phyloP scores from a whole-genome alignment of 169 alveolate species.

The Cryptosporidium baileyi region DNA sequence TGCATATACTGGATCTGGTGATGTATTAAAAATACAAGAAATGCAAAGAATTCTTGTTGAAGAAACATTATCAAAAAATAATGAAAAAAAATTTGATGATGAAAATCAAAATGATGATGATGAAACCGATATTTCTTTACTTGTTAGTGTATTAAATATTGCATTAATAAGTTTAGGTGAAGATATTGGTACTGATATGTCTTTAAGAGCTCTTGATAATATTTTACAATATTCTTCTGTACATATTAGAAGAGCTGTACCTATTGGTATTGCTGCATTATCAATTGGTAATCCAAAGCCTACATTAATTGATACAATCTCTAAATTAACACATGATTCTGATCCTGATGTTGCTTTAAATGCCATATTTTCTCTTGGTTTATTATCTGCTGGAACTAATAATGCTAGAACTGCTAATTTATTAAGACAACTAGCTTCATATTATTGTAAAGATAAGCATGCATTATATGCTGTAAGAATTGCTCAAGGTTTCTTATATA shows the following conservation, averaged over 20 bases:
- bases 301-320: conserved; percentile 79
- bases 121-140: conserved; percentile 73
- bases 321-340: conserved; percentile 96
- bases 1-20: conserved; percentile 98
- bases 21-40: conserved; percentile 94
- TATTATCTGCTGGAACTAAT: conserved; percentile 95
- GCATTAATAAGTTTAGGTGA: conserved; percentile 95
- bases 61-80: not conserved
- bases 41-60: conserved; percentile 90
- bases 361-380: conserved; percentile 96
- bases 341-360: conserved; percentile 93
- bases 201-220: conserved; percentile 87
- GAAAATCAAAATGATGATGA: conserved; percentile 66
- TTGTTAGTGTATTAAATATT: conserved; percentile 92
- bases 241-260: conserved; percentile 94
- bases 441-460: conserved; percentile 91
- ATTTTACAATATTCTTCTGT: conserved; percentile 90
- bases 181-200: conserved; percentile 92
- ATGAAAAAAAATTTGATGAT: not conserved
- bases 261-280: conserved; percentile 96
- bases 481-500: conserved; percentile 90
- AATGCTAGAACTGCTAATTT: conserved; percentile 94
- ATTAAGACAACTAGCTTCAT: conserved; percentile 94
- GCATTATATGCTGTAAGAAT: conserved; percentile 94
- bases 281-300: conserved; percentile 95